Evolutionary conservation across 1,284 basidiomycete species (phyloP).

Genomic region (Stereum hirsutum): DNA sequence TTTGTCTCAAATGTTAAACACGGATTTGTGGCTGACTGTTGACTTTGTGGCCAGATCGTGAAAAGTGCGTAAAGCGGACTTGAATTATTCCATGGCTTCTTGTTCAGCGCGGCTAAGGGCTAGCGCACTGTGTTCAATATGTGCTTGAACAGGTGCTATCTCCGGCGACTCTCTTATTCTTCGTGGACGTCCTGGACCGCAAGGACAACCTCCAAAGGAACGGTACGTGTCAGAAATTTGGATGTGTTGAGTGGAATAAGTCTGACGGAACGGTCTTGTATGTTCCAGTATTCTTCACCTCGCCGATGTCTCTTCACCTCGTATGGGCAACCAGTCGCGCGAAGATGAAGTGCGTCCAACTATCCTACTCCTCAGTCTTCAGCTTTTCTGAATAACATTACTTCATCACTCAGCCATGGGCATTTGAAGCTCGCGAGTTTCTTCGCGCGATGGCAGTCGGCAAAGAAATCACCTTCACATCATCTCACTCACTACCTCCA

Average conservation of each 20-base stretch:
- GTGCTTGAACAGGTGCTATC: constrained; percentile 57
- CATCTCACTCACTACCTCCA: constrained; percentile 64
- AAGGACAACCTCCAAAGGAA: constrained; percentile 84
- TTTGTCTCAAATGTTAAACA: constrained; percentile 3
- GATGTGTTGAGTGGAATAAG: background rate
- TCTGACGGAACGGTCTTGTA: constrained; percentile 6
- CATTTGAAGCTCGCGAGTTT: constrained; percentile 91
- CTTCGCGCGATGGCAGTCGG: constrained; percentile 81
- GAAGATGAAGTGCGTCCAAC: constrained; percentile 73
- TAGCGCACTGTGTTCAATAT: constrained; percentile 10
- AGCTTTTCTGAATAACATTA: background rate
- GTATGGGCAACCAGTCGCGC: constrained; percentile 69
- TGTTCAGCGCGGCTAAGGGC: constrained; percentile 1
- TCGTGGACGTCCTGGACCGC: constrained; percentile 65
- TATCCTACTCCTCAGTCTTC: too few species aligned
- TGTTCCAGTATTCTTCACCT: constrained; percentile 70
- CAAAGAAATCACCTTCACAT: constrained; percentile 78
- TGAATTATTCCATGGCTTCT: constrained; percentile 9
- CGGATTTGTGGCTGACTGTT: constrained; percentile 18
- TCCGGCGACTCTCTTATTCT: constrained; percentile 86
- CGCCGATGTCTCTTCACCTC: constrained; percentile 75
- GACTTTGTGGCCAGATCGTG: constrained; percentile 10
- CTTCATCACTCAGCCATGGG: constrained; percentile 55
- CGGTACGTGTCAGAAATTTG: constrained; percentile 37
- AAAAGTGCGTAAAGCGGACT: constrained; percentile 11